phyloP scores from a whole-genome alignment of 805 yeast genomes.

The Candida cerambycidarum region DNA sequence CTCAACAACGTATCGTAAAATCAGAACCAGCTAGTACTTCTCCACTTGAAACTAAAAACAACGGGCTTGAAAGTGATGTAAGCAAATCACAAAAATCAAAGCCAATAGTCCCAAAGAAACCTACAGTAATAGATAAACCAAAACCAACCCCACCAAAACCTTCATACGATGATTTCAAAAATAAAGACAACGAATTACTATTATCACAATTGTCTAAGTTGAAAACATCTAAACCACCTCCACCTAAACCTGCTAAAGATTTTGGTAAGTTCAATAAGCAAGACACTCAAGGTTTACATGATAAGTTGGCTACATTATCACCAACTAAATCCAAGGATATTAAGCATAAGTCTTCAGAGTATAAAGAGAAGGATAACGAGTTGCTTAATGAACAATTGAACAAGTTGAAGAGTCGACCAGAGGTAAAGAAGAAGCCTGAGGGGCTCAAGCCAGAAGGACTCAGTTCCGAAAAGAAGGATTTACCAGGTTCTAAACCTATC shows the following conservation, averaged over 20 bases:
- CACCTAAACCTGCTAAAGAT: slow-evolving; percentile 10
- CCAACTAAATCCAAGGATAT: slow-evolving; percentile 1
- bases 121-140: neutral
- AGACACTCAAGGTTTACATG: slow-evolving; percentile 11
- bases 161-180: slow-evolving; percentile 2
- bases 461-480: neutral
- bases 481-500: neutral
- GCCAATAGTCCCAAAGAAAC: slow-evolving; percentile 4
- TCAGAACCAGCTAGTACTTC: slow-evolving; percentile 3
- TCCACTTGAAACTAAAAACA: slow-evolving; percentile 2
- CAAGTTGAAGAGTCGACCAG: slow-evolving; percentile 19
- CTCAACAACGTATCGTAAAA: neutral
- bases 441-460: slow-evolving; percentile 6
- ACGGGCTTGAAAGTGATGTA: slow-evolving; percentile 15
- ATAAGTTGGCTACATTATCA: slow-evolving; percentile 6
- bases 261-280: slow-evolving; percentile 4
- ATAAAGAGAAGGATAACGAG: slow-evolving; percentile 23
- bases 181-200: slow-evolving; percentile 23
- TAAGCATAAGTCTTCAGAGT: slow-evolving; percentile 17
- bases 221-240: slow-evolving; percentile 9
- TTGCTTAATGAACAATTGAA: slow-evolving; percentile 24
- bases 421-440: slow-evolving; percentile 10
- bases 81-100: slow-evolving; percentile 6
- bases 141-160: neutral
- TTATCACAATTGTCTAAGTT: slow-evolving; percentile 25